Evolutionary conservation across 2,329 filamentous ascomycete species (phyloP), one percentile per base, ranked within the genome.

Genomic region (Trichoderma sp.): DNA sequence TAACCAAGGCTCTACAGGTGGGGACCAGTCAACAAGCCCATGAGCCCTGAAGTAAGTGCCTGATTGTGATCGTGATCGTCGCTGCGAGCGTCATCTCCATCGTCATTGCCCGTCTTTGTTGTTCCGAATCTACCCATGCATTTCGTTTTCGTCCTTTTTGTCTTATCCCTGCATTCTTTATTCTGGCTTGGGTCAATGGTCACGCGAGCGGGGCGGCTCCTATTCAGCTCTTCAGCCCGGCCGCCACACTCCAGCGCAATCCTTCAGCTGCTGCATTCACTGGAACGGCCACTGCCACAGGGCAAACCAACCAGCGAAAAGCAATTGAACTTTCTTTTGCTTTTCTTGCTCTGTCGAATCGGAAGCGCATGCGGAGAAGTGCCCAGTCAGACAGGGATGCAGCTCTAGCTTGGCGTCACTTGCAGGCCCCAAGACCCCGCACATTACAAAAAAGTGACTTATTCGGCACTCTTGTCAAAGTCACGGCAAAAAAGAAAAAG

Each of bases 21-120:
- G 96, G 96, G 96, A 80, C 95, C 96, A 71, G 96, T 99, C 77
- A 99, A 99, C 89, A 98, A 98, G 90, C 93, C 95, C 81, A 99
- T 99, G 96, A 91, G 90, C 77, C 90, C 94, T 78, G 95, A 98
- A 83, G 96, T 98, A 92, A 90, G 71, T 70, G 56, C 53, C 56
- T 43, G 56, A 34, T 12, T 4, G 32, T 34, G 32, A 71, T 71
- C 36, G 62, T 43, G 39, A 71, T 71, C 36, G 62, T 62, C 62
- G 60, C 36, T 53, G 53, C 56, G 47, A 36, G 76, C 67, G 68
- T 73, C 75, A 58, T 65, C 57, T 72, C 71, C 69, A 62, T 66
- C 65, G 32, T 61, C 68, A 65, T 71, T 71, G 69, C 58, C 18
- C 6, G 28, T 15, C 56, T 15, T 43, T n/a, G 26, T 6, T 56